Conservation (phyloP, 768 basidiomycete species). For the Suillus brevipes region DNA sequence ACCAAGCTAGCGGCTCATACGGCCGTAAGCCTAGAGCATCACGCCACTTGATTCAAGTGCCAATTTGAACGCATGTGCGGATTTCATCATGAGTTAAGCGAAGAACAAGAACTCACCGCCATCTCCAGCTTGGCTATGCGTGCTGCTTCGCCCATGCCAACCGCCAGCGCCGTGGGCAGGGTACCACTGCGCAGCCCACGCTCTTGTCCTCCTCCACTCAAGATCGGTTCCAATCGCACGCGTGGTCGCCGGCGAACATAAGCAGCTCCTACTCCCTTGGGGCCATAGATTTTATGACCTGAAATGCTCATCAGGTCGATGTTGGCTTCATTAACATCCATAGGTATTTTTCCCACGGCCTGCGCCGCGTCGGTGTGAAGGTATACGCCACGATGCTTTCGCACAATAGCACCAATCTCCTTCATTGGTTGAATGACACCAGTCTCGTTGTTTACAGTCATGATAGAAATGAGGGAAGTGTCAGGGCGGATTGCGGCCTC, state of each 20-base stretch:
- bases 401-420: conserved; percentile 86
- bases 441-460: conserved; percentile 99
- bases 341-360: conserved; percentile 85
- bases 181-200: conserved; percentile 95
- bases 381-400: conserved; percentile 86
- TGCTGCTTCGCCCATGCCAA: conserved; percentile 94
- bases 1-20: conserved; percentile 49
- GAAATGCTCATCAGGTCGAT: conserved; percentile 95
- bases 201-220: conserved; percentile 97
- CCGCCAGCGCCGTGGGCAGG: conserved; percentile 80
- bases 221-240: conserved; percentile 90
- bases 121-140: conserved; percentile 91
- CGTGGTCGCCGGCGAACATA: conserved; percentile 92
- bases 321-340: conserved; percentile 95
- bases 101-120: conserved; percentile 61
- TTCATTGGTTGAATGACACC: conserved; percentile 97
- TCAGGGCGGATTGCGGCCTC: conserved; percentile 90
- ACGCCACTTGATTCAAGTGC: conserved; percentile 48
- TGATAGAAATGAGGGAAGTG: conserved; percentile 92
- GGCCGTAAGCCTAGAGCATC: conserved; percentile 14
- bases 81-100: conserved; percentile 44
- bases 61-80: conserved; percentile 36
- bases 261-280: conserved; percentile 92
- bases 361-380: conserved; percentile 99
- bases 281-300: conserved; percentile 97